Conservation (phyloP, 1,139 yeast genomes). For the Zhuliangozyma parablackwelliae region DNA sequence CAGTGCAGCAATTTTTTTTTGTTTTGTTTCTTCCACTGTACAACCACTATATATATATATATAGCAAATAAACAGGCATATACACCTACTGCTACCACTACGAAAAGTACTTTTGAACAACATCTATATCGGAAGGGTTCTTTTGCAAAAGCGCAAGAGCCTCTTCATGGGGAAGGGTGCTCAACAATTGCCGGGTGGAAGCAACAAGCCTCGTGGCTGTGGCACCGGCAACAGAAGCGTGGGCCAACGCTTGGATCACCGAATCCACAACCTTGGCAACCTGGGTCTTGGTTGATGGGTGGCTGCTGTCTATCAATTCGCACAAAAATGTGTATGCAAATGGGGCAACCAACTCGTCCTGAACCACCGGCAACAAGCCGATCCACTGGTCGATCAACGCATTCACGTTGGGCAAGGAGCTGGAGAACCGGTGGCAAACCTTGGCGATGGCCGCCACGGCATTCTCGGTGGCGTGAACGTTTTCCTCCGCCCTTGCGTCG, state of each 20-base stretch:
- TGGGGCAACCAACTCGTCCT: constrained; percentile 90
- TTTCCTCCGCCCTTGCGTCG: constrained; percentile 84
- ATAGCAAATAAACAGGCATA: too few relatives aligned
- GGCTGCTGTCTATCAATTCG: constrained; percentile 67
- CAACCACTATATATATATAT: too few relatives aligned
- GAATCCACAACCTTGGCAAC: constrained; percentile 66
- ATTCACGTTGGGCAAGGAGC: constrained; percentile 57
- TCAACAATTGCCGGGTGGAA: constrained; percentile 51
- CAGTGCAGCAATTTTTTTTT: too few relatives aligned
- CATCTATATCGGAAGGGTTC: constrained; percentile 59
- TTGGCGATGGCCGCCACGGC: constrained; percentile 82
- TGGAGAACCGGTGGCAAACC: constrained; percentile 56
- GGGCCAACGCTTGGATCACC: constrained; percentile 72
- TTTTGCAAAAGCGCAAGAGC: constrained; percentile 62
- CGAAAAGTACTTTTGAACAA: constrained; percentile 45
- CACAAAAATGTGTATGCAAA: constrained; percentile 74
- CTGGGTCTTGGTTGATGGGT: constrained; percentile 55
- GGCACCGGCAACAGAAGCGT: constrained; percentile 64
- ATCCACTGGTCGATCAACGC: constrained; percentile 74
- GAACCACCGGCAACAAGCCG: constrained; percentile 71
- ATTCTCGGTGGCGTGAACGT: constrained; percentile 82
- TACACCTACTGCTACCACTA: background rate
- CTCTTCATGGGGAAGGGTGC: constrained; percentile 53
- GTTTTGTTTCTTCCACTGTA: too few relatives aligned
- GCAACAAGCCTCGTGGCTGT: constrained; percentile 62